Evolutionary conservation across 257 asterid species (phyloP).

Genomic region (Rhazya stricta): DNA sequence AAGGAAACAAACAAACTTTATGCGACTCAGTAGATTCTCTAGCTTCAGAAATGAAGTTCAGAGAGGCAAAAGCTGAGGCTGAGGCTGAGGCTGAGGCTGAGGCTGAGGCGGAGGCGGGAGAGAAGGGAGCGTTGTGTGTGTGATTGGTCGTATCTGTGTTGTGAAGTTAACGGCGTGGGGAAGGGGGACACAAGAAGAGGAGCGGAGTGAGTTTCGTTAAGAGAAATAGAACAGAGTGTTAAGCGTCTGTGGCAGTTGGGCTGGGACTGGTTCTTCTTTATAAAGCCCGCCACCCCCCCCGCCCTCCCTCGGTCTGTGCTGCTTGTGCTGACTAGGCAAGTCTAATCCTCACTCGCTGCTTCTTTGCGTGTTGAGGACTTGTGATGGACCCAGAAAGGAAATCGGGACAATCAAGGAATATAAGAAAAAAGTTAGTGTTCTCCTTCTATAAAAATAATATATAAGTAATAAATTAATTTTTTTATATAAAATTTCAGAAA

Average conservation of each 20-base stretch:
- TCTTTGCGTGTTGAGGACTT: background rate
- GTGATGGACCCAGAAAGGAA: no score
- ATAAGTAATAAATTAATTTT: no score
- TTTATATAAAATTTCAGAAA: no score
- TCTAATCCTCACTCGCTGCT: constrained; percentile 6
- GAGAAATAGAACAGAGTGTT: constrained; percentile 4
- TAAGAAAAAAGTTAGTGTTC: no score
- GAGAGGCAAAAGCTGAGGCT: background rate
- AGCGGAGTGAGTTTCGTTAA: constrained; percentile 15
- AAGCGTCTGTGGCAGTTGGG: background rate
- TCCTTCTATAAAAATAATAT: no score
- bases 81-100: background rate
- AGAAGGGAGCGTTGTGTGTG: constrained; percentile 1
- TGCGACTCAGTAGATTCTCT: no score
- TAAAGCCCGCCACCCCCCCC: no score
- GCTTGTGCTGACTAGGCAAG: constrained; percentile 3
- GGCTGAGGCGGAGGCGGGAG: background rate
- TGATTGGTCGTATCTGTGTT: background rate
- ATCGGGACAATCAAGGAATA: no score
- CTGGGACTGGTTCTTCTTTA: background rate
- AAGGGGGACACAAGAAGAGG: constrained; percentile 20
- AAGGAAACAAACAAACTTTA: constrained; percentile 2
- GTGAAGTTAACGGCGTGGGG: background rate
- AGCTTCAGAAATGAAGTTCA: background rate
- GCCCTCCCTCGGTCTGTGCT: background rate